Evolutionary conservation across 2,329 filamentous ascomycete species (phyloP).

Genomic region (Phaeosphaeria sp.): DNA sequence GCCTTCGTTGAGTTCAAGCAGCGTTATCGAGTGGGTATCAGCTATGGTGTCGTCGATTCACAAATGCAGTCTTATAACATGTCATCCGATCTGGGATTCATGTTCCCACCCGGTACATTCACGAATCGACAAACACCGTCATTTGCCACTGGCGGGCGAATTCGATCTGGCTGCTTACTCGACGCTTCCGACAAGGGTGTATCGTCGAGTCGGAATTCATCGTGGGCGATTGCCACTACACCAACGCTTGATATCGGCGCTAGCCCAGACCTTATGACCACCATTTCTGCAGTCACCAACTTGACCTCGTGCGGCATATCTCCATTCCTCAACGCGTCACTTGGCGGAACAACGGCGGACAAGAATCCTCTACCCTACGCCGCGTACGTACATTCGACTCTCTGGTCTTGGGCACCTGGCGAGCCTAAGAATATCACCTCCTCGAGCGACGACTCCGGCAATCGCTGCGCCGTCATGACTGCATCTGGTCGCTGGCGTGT

Average conservation of each 20-base stretch:
- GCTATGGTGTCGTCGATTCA: conserved; percentile 64
- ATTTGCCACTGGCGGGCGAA: conserved; percentile 46
- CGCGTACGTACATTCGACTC: conserved; percentile 57
- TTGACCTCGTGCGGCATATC: conserved; percentile 67
- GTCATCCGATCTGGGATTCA: conserved; percentile 55
- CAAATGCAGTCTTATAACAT: conserved; percentile 65
- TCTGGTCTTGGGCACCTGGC: conserved; percentile 67
- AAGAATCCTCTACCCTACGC: conserved; percentile 57
- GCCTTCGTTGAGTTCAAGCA: conserved; percentile 63
- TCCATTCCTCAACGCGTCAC: conserved; percentile 63
- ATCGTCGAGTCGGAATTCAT: conserved; percentile 58
- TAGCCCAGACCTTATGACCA: conserved; percentile 30
- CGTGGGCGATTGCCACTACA: conserved; percentile 39
- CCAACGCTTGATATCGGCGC: conserved; percentile 23
- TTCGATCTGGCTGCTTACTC: conserved; percentile 64
- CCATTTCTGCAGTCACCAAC: conserved; percentile 42
- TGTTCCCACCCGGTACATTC: conserved; percentile 61
- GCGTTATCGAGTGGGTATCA: conserved; percentile 61
- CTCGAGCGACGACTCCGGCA: conserved; percentile 25
- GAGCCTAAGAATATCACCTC: conserved; percentile 60
- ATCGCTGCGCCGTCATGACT: conserved; percentile 65
- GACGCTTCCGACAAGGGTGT: conserved; percentile 50
- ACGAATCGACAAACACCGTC: conserved; percentile 35
- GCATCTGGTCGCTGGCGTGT: conserved; percentile 64
- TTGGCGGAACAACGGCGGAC: conserved; percentile 60